A percentile compares a stretch with the other conserved stretches of the same genome.
Evolutionary conservation across 176 grass and related monocot species (phyloP).

Genomic region (Pontederia paniculata): DNA sequence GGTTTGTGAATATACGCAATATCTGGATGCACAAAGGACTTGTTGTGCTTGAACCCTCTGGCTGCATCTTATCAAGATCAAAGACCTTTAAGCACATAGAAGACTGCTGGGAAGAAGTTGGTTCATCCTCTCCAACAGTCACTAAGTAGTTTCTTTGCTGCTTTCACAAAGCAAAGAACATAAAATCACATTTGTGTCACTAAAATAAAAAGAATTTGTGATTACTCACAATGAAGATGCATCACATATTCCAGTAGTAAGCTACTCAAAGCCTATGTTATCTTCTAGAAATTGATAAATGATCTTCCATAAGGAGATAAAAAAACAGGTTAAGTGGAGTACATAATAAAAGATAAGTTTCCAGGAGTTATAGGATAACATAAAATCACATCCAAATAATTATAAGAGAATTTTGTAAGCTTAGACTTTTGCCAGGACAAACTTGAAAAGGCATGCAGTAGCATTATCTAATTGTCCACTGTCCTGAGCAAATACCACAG

Average conservation of each 20-base stretch:
- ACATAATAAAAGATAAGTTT: too few relatives aligned
- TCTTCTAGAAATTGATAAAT: too few relatives aligned
- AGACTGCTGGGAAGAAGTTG: slow-evolving; percentile 49
- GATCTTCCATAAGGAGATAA: too few relatives aligned
- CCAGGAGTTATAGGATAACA: too few relatives aligned
- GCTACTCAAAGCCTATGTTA: too few relatives aligned
- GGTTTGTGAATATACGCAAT: slow-evolving; percentile 75
- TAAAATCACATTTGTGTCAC: neutral
- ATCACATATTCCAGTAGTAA: neutral
- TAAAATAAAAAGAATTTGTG: slow-evolving; percentile 16
- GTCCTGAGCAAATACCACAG: too few relatives aligned
- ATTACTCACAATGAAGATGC: slow-evolving; percentile 3
- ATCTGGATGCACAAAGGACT: slow-evolving; percentile 91
- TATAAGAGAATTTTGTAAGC: too few relatives aligned
- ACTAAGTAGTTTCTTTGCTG: slow-evolving; percentile 89
- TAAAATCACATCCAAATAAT: too few relatives aligned
- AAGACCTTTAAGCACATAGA: slow-evolving; percentile 89
- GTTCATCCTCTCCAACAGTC: slow-evolving; percentile 85
- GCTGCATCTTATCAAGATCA: slow-evolving; percentile 92
- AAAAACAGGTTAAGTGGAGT: too few relatives aligned
- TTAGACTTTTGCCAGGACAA: too few relatives aligned
- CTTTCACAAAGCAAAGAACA: slow-evolving; percentile 18
- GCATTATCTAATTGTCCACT: too few relatives aligned
- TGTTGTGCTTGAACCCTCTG: slow-evolving; percentile 79
- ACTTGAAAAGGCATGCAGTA: too few relatives aligned